phyloP scores from a whole-genome alignment of 129 eudicot genomes.

The Pulicaria dysenterica region DNA sequence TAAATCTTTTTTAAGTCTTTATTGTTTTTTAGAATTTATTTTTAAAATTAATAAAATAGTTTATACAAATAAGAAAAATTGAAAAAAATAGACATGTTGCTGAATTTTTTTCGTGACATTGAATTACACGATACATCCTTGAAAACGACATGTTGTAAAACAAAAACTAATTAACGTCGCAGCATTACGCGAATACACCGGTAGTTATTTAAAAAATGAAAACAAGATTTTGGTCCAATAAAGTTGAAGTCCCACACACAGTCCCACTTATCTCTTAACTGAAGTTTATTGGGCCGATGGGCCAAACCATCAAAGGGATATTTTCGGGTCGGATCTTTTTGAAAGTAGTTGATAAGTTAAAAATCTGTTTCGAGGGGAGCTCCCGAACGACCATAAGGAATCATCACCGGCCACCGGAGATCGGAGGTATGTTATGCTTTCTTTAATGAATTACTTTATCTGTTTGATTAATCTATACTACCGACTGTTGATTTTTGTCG shows the following conservation, averaged over 20 bases:
- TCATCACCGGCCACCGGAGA: constrained; percentile 39
- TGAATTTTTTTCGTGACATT: too few relatives aligned
- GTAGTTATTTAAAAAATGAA: too few relatives aligned
- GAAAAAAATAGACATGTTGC: too few relatives aligned
- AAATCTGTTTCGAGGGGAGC: constrained; percentile 38
- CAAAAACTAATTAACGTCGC: too few relatives aligned
- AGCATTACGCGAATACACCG: too few relatives aligned
- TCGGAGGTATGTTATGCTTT: constrained; percentile 27
- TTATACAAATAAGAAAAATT: too few relatives aligned
- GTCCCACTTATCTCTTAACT: neutral
- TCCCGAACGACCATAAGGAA: constrained; percentile 39
- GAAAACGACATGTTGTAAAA: too few relatives aligned
- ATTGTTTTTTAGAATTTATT: too few relatives aligned
- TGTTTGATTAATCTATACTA: neutral
- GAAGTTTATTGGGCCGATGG: constrained; percentile 14
- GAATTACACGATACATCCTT: too few relatives aligned
- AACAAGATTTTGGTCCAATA: too few relatives aligned
- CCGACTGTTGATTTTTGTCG: neutral
- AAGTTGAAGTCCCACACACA: constrained; percentile 1
- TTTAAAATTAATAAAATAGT: too few relatives aligned
- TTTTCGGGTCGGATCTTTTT: constrained; percentile 24
- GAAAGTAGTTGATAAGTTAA: constrained; percentile 42
- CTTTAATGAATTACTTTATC: neutral
- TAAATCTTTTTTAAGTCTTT: too few relatives aligned
- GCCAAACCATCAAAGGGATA: neutral